A percentile compares a stretch with the other conserved stretches of the same genome.
Conservation (phyloP, 257 asterid genomes). For the Gentiana straminea region DNA sequence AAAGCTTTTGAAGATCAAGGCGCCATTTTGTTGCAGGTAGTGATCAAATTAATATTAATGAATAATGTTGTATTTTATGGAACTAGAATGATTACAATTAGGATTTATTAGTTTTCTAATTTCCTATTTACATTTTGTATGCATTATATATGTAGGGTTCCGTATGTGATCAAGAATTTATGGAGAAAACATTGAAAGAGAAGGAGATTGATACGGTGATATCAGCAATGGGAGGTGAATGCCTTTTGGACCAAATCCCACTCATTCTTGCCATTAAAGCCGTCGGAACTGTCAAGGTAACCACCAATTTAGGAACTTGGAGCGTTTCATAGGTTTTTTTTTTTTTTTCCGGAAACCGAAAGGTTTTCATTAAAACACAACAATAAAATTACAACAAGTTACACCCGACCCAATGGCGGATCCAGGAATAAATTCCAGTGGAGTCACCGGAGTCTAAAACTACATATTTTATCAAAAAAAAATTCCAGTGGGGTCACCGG, state of each 20-base stretch:
- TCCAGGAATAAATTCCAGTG: too few species aligned
- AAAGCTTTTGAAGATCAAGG: slow-evolving; percentile 22
- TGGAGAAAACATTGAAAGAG: slow-evolving; percentile 20
- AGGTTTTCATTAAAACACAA: too few species aligned
- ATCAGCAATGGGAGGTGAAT: slow-evolving; percentile 26
- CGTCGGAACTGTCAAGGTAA: slow-evolving; percentile 26
- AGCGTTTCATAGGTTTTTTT: too few species aligned
- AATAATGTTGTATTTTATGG: too few species aligned
- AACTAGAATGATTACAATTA: too few species aligned
- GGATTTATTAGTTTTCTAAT: background rate
- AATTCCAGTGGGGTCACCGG: too few species aligned
- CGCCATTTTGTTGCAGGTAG: slow-evolving; percentile 19
- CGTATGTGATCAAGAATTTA: slow-evolving; percentile 14
- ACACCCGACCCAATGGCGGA: too few species aligned
- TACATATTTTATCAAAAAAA: too few species aligned
- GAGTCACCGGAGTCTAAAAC: too few species aligned
- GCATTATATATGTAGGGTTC: slow-evolving; percentile 16
- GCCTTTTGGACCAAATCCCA: slow-evolving; percentile 17
- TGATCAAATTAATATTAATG: background rate
- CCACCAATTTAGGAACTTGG: too few species aligned
- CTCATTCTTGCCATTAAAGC: slow-evolving; percentile 21
- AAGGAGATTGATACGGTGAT: slow-evolving; percentile 22
- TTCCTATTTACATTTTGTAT: background rate
- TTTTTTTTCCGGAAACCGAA: too few species aligned
- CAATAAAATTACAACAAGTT: too few species aligned